Evolutionary conservation across 2,329 filamentous ascomycete species (phyloP), one percentile per base, ranked within the genome.

Genomic region (Talaromyces piceae): DNA sequence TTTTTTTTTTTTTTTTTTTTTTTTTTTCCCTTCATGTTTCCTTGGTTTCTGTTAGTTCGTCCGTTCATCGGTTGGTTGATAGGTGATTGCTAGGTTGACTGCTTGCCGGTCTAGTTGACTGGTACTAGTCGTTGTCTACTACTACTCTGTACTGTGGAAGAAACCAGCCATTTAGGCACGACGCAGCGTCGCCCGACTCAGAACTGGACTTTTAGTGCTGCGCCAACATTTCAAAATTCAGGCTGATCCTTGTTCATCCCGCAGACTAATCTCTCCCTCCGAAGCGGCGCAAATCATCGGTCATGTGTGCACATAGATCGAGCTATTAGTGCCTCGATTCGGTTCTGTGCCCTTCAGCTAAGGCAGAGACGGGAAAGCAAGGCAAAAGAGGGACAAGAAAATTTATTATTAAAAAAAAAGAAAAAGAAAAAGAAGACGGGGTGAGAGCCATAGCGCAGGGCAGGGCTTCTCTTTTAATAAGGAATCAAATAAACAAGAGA

Each of bases 291-390:
- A 56, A 58, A 53, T 51, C 54, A 59, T 57, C 56, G 61, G 61
- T 65, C 62, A 66, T 66, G 63, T 58, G 63, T 63, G 56, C 60
- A 57, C 60, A 57, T 60, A 59, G 57, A 60, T 64, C 58, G 53
- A 52, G 51, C 52, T 52, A 54, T 49, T 46, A 45, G 37, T 48
- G 37, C 41, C 18, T 31, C 26, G 26, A 41, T 27, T 49, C 26
- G 25, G 31, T 28, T 37, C 20, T 28, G 30, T 28, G 23, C 25
- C 47, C 26, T 20, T 16, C 23, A 47, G 39, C 39, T 25, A 50
- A 45, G 33, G 33, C 33, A 37, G 33, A 37, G 33, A 37, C 16
- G 33, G 33, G 16, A 37, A 46, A 45, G 39, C 16, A 51, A 43
- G 28, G 31, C 37, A 45, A 44, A 52, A 48, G 8, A 37, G n/a